Conservation (phyloP, 305 asterid genomes). For the Coffea humblotiana region DNA sequence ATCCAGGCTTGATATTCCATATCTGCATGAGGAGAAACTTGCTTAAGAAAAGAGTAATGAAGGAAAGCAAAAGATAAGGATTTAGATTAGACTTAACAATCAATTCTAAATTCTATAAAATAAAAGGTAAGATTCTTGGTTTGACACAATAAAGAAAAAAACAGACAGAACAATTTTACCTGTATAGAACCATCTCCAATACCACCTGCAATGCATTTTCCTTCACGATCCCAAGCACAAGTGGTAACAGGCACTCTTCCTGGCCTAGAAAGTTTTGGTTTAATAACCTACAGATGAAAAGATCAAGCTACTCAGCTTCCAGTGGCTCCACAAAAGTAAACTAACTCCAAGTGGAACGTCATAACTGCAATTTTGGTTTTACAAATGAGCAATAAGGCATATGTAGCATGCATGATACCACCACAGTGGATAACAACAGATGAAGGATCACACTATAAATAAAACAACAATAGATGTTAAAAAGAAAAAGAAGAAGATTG, state of each 20-base stretch:
- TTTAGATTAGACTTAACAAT: neutral
- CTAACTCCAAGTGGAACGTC: neutral
- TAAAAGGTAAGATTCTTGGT: neutral
- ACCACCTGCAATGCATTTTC: slow-evolving; percentile 85
- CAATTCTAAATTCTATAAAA: neutral
- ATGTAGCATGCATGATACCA: neutral
- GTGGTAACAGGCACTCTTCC: slow-evolving; percentile 92
- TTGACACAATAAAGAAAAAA: neutral
- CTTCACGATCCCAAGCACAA: slow-evolving; percentile 89
- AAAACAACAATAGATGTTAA: neutral
- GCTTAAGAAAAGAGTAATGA: neutral
- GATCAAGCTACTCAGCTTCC: slow-evolving; percentile 19
- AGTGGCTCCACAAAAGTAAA: neutral
- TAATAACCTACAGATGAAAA: slow-evolving; percentile 61
- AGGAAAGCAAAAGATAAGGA: neutral
- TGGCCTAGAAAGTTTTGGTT: slow-evolving; percentile 83
- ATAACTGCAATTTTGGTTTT: neutral
- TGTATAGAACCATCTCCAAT: slow-evolving; percentile 91
- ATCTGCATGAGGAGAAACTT: slow-evolving; percentile 42
- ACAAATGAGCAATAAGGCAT: neutral
- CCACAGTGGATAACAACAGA: neutral
- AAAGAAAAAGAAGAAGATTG: neutral
- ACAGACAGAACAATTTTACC: slow-evolving; percentile 35
- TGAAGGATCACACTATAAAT: neutral
- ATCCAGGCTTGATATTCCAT: slow-evolving; percentile 91